Evolutionary conservation across 352 stramenopile genomes (phyloP).

Genomic region (Globisporangium spiculum): DNA sequence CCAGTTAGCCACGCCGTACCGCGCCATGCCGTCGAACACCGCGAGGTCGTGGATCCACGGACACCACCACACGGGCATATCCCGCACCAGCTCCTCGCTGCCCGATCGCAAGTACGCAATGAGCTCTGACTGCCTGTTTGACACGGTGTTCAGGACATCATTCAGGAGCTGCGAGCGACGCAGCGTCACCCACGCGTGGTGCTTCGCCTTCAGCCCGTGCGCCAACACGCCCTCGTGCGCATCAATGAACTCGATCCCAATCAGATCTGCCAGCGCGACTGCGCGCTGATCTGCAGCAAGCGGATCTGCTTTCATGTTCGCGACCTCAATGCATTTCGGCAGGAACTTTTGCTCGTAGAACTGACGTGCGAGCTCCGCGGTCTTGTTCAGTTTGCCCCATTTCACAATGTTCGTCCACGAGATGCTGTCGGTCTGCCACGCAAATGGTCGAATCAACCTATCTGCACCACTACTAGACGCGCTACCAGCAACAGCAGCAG

Average conservation of each 20-base stretch:
- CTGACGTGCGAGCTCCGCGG: conserved; percentile 40
- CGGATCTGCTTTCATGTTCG: conserved; percentile 75
- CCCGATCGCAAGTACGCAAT: conserved; percentile 59
- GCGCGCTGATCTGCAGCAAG: conserved; percentile 74
- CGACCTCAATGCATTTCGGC: conserved; percentile 72
- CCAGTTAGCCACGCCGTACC: conserved; percentile 72
- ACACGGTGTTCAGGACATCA: conserved; percentile 66
- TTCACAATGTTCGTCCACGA: conserved; percentile 84
- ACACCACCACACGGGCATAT: conserved; percentile 89
- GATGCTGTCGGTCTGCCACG: conserved; percentile 75
- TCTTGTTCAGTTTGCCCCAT: conserved; percentile 85
- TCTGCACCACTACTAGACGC: conserved; percentile 32
- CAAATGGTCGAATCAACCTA: conserved; percentile 43
- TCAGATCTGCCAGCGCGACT: conserved; percentile 65
- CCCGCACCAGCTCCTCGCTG: conserved; percentile 45
- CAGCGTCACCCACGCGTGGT: conserved; percentile 80
- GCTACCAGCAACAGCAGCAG: not conserved
- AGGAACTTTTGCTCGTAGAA: conserved; percentile 81
- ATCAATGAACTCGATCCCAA: conserved; percentile 87
- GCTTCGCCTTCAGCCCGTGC: conserved; percentile 82
- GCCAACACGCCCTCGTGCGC: conserved; percentile 78
- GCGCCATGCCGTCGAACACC: conserved; percentile 78
- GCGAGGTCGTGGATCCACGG: conserved; percentile 84
- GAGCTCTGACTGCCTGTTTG: conserved; percentile 33
- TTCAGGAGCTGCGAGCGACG: conserved; percentile 70